A percentile compares a stretch with the other conserved stretches of the same genome.
Evolutionary conservation across 2,329 filamentous ascomycete genomes (phyloP).

Genomic region (Penicillium psychrosexuale): DNA sequence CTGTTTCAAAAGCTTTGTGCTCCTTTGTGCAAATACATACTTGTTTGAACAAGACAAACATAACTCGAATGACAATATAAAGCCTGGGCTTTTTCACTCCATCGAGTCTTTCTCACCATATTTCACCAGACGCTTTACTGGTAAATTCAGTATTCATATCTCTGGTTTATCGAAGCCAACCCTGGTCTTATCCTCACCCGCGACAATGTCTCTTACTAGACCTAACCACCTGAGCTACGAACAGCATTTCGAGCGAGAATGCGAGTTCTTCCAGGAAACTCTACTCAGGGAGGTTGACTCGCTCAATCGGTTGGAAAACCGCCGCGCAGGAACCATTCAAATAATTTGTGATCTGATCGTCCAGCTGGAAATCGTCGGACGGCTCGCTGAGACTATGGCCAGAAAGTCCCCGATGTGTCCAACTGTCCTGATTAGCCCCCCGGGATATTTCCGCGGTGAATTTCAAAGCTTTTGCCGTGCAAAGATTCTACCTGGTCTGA

Average conservation of each 20-base stretch:
- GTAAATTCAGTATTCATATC: neutral
- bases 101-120: neutral
- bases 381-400: neutral
- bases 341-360: neutral
- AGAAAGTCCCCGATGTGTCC: neutral
- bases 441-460: neutral
- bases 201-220: neutral
- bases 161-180: neutral
- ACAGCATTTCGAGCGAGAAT: neutral
- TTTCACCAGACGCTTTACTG: neutral
- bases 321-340: neutral
- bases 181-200: too few relatives aligned
- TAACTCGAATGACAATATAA: neutral
- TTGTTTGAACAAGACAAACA: neutral
- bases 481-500: neutral
- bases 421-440: neutral
- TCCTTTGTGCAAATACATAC: neutral
- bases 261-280: neutral
- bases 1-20: neutral
- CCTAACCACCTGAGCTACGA: neutral
- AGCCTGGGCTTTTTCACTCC: neutral
- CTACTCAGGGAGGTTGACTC: neutral
- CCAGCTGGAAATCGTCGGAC: neutral
- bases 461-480: neutral
- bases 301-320: neutral